A percentile compares a stretch with the other conserved stretches of the same genome.
Evolutionary conservation across 2,329 filamentous ascomycete genomes (phyloP).

Genomic region (Ascosphaera pollenicola): DNA sequence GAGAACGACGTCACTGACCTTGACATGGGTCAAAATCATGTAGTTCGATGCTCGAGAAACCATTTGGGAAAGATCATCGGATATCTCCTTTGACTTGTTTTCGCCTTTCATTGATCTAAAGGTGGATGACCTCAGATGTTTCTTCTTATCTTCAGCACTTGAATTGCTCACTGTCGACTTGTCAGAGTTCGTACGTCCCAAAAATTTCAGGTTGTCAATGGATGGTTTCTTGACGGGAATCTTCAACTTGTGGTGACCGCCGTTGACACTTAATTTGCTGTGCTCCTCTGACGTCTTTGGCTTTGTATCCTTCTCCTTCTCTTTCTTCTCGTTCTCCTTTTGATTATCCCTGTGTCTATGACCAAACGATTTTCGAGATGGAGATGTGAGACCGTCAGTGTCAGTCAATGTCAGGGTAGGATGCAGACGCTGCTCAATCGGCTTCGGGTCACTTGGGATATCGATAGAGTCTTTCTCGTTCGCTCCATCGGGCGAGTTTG

Average conservation of each 20-base stretch:
- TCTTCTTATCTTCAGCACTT: constrained; percentile 11
- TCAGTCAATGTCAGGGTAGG: constrained; percentile 47
- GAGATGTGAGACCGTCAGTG: constrained; percentile 15
- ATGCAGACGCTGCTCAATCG: constrained; percentile 59
- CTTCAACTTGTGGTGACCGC: constrained; percentile 8
- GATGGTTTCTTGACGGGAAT: constrained; percentile 19
- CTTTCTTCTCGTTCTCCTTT: constrained; percentile 4
- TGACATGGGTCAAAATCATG: constrained; percentile 92
- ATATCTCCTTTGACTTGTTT: constrained; percentile 38
- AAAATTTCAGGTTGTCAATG: constrained; percentile 18
- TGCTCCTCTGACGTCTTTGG: neutral
- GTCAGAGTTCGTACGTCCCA: constrained; percentile 16
- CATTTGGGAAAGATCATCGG: constrained; percentile 92
- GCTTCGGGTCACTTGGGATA: neutral
- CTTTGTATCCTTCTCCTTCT: constrained; percentile 9
- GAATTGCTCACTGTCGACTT: constrained; percentile 14
- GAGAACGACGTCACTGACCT: constrained; percentile 82
- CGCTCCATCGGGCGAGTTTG: neutral
- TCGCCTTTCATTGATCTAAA: constrained; percentile 25
- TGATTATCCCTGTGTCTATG: constrained; percentile 1
- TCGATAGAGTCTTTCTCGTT: neutral
- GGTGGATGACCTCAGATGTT: constrained; percentile 27
- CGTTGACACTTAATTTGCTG: constrained; percentile 5
- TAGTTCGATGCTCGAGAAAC: constrained; percentile 86
- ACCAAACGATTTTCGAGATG: constrained; percentile 8